Base-by-base conservation (phyloP, 2,329 filamentous ascomycete species). In the Phyllosticta citribraziliensis region DNA sequence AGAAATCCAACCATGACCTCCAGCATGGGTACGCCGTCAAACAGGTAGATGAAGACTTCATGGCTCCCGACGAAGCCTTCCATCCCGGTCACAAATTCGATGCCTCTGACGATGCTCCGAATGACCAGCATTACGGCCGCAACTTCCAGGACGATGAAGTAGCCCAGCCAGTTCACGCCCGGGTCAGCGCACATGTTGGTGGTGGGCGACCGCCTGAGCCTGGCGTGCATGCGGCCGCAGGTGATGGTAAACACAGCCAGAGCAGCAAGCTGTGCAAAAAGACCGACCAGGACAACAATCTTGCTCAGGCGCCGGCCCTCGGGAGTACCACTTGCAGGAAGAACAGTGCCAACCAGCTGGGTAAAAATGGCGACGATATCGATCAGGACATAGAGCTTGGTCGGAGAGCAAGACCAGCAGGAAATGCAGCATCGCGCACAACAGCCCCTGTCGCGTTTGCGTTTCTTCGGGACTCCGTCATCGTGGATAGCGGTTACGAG, bases 401-500 rank as follows among this genome's bases (percentile, higher is more conserved):
- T 56, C 25, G 54, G 57, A 27, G 12, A 61, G 35, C 19, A 55
- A 54, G 27, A 55, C 59, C 14, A 40, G 51, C n/a, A n/a, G 30
- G 54, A 57, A 40, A 52, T 51, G 50, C 20, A 61, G 54, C 59
- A 61, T 50, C 59, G 57, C 12, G 27, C 57, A 66, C 63, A 35
- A 12, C 19, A 35, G 10, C 22, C 33, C 10, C 33, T 40, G 33
- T 40, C 33, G 11, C 33, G 33, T 40, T 17, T 40, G 33, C 33
- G 33, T 17, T 40, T 40, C 33, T 40, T 40, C 17, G 33, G 33
- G 11, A 17, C 14, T 17, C 33, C 33, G 33, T 60, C 73, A 14
- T 64, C 75, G 12, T 70, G 63, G 19, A 74, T 65, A 47, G 68
- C 62, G 20, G 68, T 65, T 30, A 78, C 73, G 57, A 78, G 66